A percentile compares a stretch with the other conserved stretches of the same genome.
Conservation (phyloP, 2,329 filamentous ascomycete genomes). For the Lojkania enalia region DNA sequence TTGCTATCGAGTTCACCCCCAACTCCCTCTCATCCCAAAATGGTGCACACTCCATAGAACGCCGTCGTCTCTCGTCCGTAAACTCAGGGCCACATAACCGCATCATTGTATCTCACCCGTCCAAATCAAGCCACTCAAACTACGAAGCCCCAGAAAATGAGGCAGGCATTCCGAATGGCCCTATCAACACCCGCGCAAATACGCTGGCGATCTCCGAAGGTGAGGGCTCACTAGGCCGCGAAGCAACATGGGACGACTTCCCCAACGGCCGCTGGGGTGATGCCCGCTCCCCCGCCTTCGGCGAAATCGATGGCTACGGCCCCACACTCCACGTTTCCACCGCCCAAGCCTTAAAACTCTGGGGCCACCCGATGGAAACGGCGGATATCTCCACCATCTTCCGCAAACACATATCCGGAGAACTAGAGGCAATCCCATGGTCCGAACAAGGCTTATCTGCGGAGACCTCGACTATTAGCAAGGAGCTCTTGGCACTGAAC, state of each 20-base stretch:
- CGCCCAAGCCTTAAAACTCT: conserved; percentile 79
- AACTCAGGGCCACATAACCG: conserved; percentile 86
- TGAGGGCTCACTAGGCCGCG: conserved; percentile 82
- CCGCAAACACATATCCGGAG: conserved; percentile 76
- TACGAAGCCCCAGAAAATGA: conserved; percentile 74
- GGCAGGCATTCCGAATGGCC: conserved; percentile 73
- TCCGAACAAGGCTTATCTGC: conserved; percentile 84
- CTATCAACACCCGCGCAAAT: conserved; percentile 75
- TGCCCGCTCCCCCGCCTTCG: conserved; percentile 81
- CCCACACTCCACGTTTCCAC: conserved; percentile 91
- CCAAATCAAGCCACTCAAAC: conserved; percentile 53
- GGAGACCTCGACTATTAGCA: conserved; percentile 80
- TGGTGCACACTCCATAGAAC: conserved; percentile 34
- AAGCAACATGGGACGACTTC: conserved; percentile 98
- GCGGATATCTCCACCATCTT: conserved; percentile 81
- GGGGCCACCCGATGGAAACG: conserved; percentile 73
- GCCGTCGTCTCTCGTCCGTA: conserved; percentile 72
- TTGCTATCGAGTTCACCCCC: conserved; percentile 49
- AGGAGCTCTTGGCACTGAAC: conserved; percentile 76
- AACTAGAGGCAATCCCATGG: conserved; percentile 85
- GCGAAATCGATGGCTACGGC: conserved; percentile 97
- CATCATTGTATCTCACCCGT: conserved; percentile 73
- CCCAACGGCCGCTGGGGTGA: conserved; percentile 96
- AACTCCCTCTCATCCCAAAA: conserved; percentile 38
- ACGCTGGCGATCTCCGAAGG: conserved; percentile 94